Conservation (phyloP, 495 filamentous ascomycete genomes). For the Aspergillus bertholletiae region DNA sequence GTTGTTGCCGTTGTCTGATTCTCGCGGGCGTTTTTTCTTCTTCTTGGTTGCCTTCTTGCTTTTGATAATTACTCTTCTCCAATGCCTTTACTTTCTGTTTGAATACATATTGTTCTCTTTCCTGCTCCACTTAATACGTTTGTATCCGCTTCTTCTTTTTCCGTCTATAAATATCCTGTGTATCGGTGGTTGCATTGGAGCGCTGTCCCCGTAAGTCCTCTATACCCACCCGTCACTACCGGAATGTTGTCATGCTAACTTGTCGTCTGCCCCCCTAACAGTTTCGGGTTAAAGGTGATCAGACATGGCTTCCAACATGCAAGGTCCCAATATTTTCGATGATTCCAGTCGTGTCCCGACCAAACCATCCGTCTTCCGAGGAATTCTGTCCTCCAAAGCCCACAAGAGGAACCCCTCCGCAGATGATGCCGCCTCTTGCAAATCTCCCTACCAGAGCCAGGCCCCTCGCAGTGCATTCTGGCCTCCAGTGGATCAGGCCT, state of each 20-base stretch:
- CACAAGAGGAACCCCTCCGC: constrained; percentile 42
- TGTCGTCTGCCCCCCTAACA: constrained; percentile 3
- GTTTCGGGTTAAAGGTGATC: constrained; percentile 35
- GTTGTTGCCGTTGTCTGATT: constrained; percentile 7
- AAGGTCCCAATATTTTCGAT: constrained; percentile 43
- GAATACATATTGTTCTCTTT: constrained; percentile 17
- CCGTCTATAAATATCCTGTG: constrained; percentile 1
- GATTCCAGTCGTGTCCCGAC: constrained; percentile 35
- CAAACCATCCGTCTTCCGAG: constrained; percentile 41
- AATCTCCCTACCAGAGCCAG: constrained; percentile 12
- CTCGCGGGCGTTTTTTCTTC: constrained; percentile 1
- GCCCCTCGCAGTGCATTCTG: constrained; percentile 16
- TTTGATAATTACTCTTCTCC: constrained; percentile 3
- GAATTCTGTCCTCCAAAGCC: constrained; percentile 39
- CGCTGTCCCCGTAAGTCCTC: constrained; percentile 22
- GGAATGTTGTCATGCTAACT: no score
- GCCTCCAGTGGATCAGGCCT: constrained; percentile 26
- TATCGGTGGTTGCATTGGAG: neutral
- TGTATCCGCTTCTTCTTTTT: constrained; percentile 17
- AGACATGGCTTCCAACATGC: constrained; percentile 35
- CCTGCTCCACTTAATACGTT: constrained; percentile 19
- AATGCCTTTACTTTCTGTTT: constrained; percentile 18
- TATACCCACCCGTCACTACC: constrained; percentile 24
- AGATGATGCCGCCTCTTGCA: constrained; percentile 28
- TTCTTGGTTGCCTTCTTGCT: constrained; percentile 2